These are phyloP conservation scores for Misopates orontium DNA, from an alignment of 257 asterid genomes.

Conservation along the genomic window DNA sequence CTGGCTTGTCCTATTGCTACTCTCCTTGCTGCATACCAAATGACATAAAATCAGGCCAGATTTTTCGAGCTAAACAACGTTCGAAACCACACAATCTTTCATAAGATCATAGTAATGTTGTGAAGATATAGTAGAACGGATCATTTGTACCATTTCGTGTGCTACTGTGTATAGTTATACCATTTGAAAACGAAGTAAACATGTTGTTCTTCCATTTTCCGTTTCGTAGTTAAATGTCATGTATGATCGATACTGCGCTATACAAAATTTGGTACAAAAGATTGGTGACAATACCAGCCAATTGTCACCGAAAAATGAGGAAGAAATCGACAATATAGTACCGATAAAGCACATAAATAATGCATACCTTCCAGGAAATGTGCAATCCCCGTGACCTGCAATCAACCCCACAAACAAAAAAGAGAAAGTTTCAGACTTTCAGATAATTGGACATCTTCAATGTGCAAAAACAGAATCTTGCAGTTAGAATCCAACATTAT, in stretches of 20 bases:
- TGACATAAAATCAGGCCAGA: not conserved
- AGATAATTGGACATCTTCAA: not conserved
- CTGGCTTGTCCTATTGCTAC: conserved; percentile 60
- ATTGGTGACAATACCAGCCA: no score
- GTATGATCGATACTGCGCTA: no score
- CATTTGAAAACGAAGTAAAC: no score
- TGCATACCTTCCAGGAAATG: conserved; percentile 97
- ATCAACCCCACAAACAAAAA: conserved; percentile 39
- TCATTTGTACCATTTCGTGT: no score
- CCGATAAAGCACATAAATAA: conserved; percentile 26
- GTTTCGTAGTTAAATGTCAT: no score
- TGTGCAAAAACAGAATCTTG: no score
- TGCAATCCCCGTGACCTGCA: conserved; percentile 95
- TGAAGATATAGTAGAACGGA: no score
- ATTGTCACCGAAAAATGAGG: not conserved
- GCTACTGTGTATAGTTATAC: no score
- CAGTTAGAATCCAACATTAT: no score
- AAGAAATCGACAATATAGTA: conserved; percentile 32
- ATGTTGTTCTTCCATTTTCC: no score
- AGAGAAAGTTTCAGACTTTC: conserved; percentile 33
- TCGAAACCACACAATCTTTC: not conserved
- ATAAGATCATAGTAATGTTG: no score
- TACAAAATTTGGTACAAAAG: no score
- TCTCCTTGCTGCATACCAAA: conserved; percentile 60
- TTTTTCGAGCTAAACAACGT: not conserved